Evolutionary conservation across 306 rosid species (phyloP).

Genomic region (Malus sieversii): DNA sequence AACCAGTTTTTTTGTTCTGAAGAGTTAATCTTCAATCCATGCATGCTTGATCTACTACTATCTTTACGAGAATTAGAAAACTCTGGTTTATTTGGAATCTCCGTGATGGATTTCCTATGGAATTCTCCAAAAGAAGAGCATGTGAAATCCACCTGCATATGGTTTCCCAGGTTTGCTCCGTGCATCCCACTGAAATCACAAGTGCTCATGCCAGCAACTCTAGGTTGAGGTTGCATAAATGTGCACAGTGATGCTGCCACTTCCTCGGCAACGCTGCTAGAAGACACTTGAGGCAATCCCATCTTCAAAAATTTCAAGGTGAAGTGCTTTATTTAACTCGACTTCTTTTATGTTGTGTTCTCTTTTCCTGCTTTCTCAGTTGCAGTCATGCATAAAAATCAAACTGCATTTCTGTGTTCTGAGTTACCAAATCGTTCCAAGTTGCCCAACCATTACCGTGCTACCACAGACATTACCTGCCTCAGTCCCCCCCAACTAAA

Average conservation of each 20-base stretch:
- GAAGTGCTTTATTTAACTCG: slow-evolving; percentile 3
- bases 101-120: slow-evolving; percentile 27
- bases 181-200: slow-evolving; percentile 46
- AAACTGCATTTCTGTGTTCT: slow-evolving; percentile 8
- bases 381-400: slow-evolving; percentile 13
- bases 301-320: slow-evolving; percentile 29
- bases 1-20: slow-evolving; percentile 30
- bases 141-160: slow-evolving; percentile 31
- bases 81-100: slow-evolving; percentile 38
- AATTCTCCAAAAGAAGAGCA: slow-evolving; percentile 25
- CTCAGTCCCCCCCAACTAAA: background rate
- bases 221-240: slow-evolving; percentile 38
- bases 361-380: background rate
- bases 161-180: slow-evolving; percentile 34
- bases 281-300: slow-evolving; percentile 64
- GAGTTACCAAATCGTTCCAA: slow-evolving; percentile 5
- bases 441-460: slow-evolving; percentile 2
- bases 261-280: slow-evolving; percentile 53
- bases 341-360: background rate
- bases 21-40: slow-evolving; percentile 33
- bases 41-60: slow-evolving; percentile 30
- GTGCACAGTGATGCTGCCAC: slow-evolving; percentile 44
- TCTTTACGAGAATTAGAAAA: slow-evolving; percentile 22
- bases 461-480: slow-evolving; percentile 8
- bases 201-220: slow-evolving; percentile 34